Evolutionary conservation across 225 moss, liverwort and hornwort species (phyloP).

Genomic region (Asterella californica): DNA sequence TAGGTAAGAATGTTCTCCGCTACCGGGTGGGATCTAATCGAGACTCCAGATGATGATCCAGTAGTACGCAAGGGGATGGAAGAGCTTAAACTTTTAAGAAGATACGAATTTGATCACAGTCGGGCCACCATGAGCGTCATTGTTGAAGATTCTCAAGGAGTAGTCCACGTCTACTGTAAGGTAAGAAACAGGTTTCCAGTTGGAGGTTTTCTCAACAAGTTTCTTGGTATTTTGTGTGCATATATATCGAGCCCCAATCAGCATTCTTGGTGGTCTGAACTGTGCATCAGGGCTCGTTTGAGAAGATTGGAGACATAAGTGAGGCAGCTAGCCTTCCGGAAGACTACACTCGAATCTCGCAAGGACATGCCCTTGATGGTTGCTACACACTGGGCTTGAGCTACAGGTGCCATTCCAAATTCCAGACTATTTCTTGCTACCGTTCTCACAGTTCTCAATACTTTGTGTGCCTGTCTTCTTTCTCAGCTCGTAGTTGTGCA

Average conservation of each 20-base stretch:
- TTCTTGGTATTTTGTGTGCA: background rate
- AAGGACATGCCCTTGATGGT: conserved; percentile 48
- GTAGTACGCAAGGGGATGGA: conserved; percentile 29
- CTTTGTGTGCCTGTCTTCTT: background rate
- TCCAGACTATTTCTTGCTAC: background rate
- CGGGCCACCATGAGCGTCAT: conserved; percentile 72
- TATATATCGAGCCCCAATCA: conserved; percentile 12
- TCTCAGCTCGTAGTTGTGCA: background rate
- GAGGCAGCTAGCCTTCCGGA: conserved; percentile 37
- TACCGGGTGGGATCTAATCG: conserved; percentile 33
- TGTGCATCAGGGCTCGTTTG: conserved; percentile 51
- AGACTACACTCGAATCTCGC: conserved; percentile 46
- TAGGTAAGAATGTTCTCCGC: conserved; percentile 46
- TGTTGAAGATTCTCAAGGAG: conserved; percentile 47
- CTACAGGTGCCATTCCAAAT: conserved; percentile 38
- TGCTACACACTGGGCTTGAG: conserved; percentile 55
- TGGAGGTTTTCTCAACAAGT: background rate
- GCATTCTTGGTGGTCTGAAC: background rate
- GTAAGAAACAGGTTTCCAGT: conserved; percentile 17
- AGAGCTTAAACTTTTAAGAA: conserved; percentile 45
- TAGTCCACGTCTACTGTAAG: conserved; percentile 63
- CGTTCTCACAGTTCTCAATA: background rate
- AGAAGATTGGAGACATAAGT: conserved; percentile 52
- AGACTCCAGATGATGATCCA: conserved; percentile 22
- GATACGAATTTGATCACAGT: conserved; percentile 61